Evolutionary conservation across 768 basidiomycete species (phyloP), one percentile per base, ranked within the genome.

Genomic region (Lanmaoa rubissima): DNA sequence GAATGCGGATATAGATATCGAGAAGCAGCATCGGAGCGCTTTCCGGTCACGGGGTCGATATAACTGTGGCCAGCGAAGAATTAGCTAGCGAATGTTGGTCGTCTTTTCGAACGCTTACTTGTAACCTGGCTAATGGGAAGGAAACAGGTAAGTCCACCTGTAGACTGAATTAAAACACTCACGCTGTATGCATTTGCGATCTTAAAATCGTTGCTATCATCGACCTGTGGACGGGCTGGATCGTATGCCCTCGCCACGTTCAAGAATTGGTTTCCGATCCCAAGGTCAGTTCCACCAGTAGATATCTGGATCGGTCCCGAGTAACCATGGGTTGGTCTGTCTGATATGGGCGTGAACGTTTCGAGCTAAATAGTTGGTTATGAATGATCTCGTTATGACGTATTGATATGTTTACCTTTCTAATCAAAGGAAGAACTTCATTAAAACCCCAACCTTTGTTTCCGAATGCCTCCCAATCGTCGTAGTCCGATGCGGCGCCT

Each of bases 371-470:
- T 0, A 78, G 78, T 11, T 81, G 19, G 77, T 48, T 59, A 71
- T 19, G 81, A 79, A 35, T 70, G n/a, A 65, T 4, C 31, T 39
- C 16, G 10, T 13, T 5, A 7, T 1, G 51, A 9, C 1, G 1
- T 9, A 16, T 12, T 2, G 26, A n/a, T 9, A 12, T 8, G 34
- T 51, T 9, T 54, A 81, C 87, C 78, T 86, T 86, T 59, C 73
- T 79, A 32, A 85, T 59, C 14, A 86, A 69, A 0, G 86, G 85
- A 32, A 87, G 78, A 5, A 88, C 63, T 28, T 82, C 73, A 47
- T 75, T 72, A 0, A 82, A 81, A 6, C 83, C 75, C 87, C 87
- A 88, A 2, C 85, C 86, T 1, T 78, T 68, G 63, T 87, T 86
- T 5, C 74, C 75, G 26, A 80, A 68, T 2, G 73, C 65, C 1